phyloP scores from a whole-genome alignment of 129 eudicot genomes.

The Lactuca sativa region DNA sequence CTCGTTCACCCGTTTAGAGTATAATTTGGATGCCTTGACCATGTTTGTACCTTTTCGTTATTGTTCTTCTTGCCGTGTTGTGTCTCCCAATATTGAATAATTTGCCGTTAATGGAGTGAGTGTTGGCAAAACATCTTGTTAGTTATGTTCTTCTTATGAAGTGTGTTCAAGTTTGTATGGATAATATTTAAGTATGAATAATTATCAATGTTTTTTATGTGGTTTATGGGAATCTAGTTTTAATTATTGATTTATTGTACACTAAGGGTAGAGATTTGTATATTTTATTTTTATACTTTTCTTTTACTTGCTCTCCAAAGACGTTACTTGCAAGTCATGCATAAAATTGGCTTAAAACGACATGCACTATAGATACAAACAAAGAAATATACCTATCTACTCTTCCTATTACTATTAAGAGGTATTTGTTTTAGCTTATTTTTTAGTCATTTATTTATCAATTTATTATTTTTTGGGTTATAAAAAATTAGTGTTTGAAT shows the following conservation, averaged over 20 bases:
- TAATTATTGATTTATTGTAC: not conserved
- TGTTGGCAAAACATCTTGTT: not conserved
- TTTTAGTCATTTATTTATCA: too few species aligned
- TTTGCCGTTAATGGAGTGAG: not conserved
- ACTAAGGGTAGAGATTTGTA: not conserved
- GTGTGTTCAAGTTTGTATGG: not conserved
- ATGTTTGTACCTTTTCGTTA: not conserved
- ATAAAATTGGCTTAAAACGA: too few species aligned
- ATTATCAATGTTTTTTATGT: not conserved
- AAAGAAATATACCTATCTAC: too few species aligned
- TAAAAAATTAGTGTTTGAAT: too few species aligned
- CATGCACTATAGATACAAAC: too few species aligned
- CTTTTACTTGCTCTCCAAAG: too few species aligned
- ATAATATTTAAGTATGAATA: too few species aligned
- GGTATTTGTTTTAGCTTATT: too few species aligned
- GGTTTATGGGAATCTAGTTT: not conserved
- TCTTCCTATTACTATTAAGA: too few species aligned
- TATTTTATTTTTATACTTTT: too few species aligned
- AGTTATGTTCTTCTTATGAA: not conserved
- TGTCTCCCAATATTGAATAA: not conserved
- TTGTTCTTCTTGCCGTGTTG: not conserved
- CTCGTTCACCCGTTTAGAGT: constrained; percentile 5
- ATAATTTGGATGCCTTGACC: not conserved
- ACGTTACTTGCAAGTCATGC: too few species aligned
- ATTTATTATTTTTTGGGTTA: too few species aligned